Conservation (phyloP, 2,329 filamentous ascomycete species). For the Colletotrichum navitas region DNA sequence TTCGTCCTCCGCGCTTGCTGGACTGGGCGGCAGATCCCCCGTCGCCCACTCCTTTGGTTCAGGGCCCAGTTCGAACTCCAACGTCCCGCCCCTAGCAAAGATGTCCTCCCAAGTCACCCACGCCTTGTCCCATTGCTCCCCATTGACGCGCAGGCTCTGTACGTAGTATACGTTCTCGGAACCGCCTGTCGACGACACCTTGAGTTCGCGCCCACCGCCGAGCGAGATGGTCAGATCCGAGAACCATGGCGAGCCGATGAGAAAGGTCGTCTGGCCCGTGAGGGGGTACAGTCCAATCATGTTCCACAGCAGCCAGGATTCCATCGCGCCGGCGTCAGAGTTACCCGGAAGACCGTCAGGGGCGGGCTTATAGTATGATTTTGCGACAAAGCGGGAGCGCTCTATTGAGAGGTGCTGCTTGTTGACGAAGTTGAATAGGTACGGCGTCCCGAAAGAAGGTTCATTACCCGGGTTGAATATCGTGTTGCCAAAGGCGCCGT, state of each 20-base stretch:
- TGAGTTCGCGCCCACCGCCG: constrained; percentile 65
- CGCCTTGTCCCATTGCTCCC: constrained; percentile 69
- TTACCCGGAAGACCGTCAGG: constrained; percentile 74
- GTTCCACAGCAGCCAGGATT: constrained; percentile 76
- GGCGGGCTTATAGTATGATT: constrained; percentile 68
- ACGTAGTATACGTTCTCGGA: constrained; percentile 68
- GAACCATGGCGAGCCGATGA: constrained; percentile 75
- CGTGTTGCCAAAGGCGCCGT: constrained; percentile 62
- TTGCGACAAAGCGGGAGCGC: constrained; percentile 69
- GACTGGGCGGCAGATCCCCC: constrained; percentile 71
- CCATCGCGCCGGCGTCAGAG: constrained; percentile 79
- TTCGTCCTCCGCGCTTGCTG: constrained; percentile 54
- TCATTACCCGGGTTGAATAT: constrained; percentile 78
- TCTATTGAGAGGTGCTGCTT: constrained; percentile 72
- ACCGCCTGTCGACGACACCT: constrained; percentile 66
- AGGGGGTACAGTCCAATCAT: constrained; percentile 78
- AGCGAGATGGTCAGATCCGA: constrained; percentile 69
- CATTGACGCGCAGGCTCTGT: constrained; percentile 76
- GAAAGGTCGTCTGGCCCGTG: constrained; percentile 76
- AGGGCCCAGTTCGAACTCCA: constrained; percentile 74
- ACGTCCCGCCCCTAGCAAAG: constrained; percentile 71
- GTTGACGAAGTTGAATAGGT: constrained; percentile 76
- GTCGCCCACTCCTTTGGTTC: constrained; percentile 68
- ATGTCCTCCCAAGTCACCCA: constrained; percentile 77
- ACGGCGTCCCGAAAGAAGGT: constrained; percentile 75